Evolutionary conservation across 345 rosid genomes (phyloP).

Genomic region (Eucalyptus polybractea): DNA sequence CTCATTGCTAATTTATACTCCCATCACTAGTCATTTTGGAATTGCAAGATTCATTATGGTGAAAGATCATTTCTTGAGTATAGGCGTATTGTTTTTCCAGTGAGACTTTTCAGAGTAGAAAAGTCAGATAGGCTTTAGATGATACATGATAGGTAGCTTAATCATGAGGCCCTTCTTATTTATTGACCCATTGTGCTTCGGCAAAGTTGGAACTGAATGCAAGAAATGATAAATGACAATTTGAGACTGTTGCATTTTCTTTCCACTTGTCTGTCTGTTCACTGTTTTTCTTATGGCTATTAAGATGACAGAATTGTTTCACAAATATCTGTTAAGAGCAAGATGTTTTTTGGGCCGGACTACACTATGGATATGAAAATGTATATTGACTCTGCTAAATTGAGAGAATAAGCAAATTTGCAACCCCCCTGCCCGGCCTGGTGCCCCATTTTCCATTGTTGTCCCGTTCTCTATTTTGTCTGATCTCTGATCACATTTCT

Average conservation of each 20-base stretch:
- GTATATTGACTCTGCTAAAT: background rate
- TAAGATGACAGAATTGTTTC: background rate
- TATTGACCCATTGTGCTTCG: background rate
- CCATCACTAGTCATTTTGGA: background rate
- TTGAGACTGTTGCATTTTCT: background rate
- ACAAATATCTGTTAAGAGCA: background rate
- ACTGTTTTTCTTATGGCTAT: background rate
- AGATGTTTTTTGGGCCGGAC: background rate
- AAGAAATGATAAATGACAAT: background rate
- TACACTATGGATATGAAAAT: background rate
- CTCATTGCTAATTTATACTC: background rate
- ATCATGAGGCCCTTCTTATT: background rate
- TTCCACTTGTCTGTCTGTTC: background rate
- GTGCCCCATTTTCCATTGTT: background rate
- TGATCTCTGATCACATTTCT: background rate
- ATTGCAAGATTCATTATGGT: background rate
- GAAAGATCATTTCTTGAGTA: background rate
- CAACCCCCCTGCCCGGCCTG: background rate
- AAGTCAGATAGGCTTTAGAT: background rate
- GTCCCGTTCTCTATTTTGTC: background rate
- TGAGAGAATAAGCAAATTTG: background rate
- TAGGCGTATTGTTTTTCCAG: background rate
- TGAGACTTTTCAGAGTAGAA: background rate
- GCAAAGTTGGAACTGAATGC: background rate
- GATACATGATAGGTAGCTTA: background rate